These are phyloP conservation scores for Cercophora scortea DNA, from an alignment of 495 filamentous ascomycete species.

Conservation along the genomic window DNA sequence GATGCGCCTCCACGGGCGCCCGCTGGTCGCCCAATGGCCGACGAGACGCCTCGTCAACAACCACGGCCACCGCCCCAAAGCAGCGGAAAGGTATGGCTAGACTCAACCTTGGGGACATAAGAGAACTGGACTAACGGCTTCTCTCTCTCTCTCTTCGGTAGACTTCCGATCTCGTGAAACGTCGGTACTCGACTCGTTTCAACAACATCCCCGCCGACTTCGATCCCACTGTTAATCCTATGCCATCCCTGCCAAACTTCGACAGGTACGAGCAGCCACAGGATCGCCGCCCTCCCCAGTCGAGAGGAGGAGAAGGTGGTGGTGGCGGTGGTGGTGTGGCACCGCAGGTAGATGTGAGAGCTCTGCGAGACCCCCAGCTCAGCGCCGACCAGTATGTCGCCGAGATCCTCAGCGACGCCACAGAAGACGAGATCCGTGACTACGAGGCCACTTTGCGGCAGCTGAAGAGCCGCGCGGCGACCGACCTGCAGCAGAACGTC, in stretches of 20 bases:
- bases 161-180: conserved; percentile 90
- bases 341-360: conserved; percentile 57
- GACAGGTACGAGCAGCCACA: conserved; percentile 42
- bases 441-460: conserved; percentile 71
- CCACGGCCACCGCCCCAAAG: conserved; percentile 34
- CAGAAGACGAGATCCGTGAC: conserved; percentile 85
- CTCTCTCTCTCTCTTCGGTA: conserved; percentile 14
- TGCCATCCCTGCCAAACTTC: conserved; percentile 54
- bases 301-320: conserved; percentile 34
- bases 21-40: conserved; percentile 23
- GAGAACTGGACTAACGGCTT: neutral
- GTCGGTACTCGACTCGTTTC: conserved; percentile 87
- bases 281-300: conserved; percentile 36
- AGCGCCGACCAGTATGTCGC: conserved; percentile 72
- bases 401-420: conserved; percentile 74
- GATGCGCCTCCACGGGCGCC: conserved; percentile 24
- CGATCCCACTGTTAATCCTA: conserved; percentile 52
- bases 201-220: conserved; percentile 64
- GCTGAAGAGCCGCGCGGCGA: conserved; percentile 73
- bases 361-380: conserved; percentile 72
- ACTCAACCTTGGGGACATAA: neutral
- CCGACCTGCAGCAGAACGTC: conserved; percentile 90
- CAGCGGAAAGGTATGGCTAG: conserved; percentile 29
- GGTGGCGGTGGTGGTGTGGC: conserved; percentile 16
- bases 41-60: conserved; percentile 24